A percentile compares a stretch with the other conserved stretches of the same genome.
Conservation (phyloP, 1,139 yeast genomes). For the Sugiyamaella japonica region DNA sequence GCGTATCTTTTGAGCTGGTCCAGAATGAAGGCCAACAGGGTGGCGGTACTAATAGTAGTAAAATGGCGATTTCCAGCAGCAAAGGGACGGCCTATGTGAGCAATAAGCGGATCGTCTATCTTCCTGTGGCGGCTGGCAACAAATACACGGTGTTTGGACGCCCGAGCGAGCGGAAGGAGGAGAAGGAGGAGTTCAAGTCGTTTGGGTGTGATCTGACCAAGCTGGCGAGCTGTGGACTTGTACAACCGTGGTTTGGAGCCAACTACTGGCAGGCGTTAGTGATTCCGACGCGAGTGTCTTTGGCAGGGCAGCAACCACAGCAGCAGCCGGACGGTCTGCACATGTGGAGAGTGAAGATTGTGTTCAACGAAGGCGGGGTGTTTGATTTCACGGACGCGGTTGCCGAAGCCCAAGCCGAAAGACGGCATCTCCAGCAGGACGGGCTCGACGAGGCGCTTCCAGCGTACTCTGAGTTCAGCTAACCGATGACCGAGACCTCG, state of each 20-base stretch:
- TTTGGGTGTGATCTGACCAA: slow-evolving; percentile 28
- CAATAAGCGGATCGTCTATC: slow-evolving; percentile 27
- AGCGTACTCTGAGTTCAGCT: slow-evolving; percentile 2
- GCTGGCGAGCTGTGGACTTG: slow-evolving; percentile 28
- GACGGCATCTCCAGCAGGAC: not conserved
- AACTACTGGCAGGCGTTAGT: slow-evolving; percentile 36
- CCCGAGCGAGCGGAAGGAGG: slow-evolving; percentile 27
- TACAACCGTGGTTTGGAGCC: slow-evolving; percentile 43
- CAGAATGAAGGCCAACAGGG: not conserved
- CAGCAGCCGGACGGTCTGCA: too few species aligned
- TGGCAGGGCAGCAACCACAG: too few species aligned
- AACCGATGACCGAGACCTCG: slow-evolving; percentile 2
- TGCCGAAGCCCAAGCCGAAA: slow-evolving; percentile 1
- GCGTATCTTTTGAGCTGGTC: slow-evolving; percentile 9
- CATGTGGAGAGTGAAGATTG: slow-evolving; percentile 32
- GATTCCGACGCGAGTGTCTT: slow-evolving; percentile 23
- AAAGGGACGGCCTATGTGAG: slow-evolving; percentile 23
- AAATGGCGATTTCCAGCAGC: slow-evolving; percentile 4
- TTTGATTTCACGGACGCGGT: slow-evolving; percentile 31
- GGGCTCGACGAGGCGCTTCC: slow-evolving; percentile 15
- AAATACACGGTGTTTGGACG: slow-evolving; percentile 25
- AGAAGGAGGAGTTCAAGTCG: slow-evolving; percentile 32
- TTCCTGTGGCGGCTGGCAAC: slow-evolving; percentile 17
- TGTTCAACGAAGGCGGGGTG: slow-evolving; percentile 39
- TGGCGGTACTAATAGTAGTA: slow-evolving; percentile 2